Conservation (phyloP, 2,329 filamentous ascomycete species). For the Stagonosporopsis tanaceti region DNA sequence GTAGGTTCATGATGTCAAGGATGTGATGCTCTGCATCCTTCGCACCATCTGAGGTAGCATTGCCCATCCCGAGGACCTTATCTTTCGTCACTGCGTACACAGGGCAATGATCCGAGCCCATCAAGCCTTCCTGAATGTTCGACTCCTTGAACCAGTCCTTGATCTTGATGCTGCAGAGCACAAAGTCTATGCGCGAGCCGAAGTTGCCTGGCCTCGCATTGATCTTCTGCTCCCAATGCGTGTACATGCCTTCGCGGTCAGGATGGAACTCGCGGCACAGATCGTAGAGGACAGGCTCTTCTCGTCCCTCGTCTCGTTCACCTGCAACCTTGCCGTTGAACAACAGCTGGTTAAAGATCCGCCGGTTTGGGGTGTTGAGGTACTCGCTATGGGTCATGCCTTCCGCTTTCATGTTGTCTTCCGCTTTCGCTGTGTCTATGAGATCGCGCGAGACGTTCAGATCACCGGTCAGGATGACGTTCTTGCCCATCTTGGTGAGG, state of each 20-base stretch:
- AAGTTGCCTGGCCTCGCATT: conserved; percentile 97
- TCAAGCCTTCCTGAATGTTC: conserved; percentile 90
- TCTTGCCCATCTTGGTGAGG: conserved; percentile 78
- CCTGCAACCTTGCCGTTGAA: conserved; percentile 74
- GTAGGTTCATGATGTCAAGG: conserved; percentile 79
- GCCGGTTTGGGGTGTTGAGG: conserved; percentile 73
- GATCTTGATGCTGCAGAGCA: conserved; percentile 82
- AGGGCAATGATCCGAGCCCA: conserved; percentile 96
- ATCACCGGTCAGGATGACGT: conserved; percentile 86
- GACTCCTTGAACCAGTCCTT: conserved; percentile 80
- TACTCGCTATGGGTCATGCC: conserved; percentile 75
- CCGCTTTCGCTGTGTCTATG: conserved; percentile 78
- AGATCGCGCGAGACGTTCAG: conserved; percentile 78
- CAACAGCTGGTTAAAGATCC: conserved; percentile 86
- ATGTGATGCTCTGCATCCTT: conserved; percentile 61
- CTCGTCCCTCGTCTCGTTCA: conserved; percentile 71
- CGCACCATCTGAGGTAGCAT: conserved; percentile 1
- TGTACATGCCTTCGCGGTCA: conserved; percentile 87
- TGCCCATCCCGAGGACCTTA: conserved; percentile 56
- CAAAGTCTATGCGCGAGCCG: conserved; percentile 91
- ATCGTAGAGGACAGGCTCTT: conserved; percentile 80
- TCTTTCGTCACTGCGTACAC: conserved; percentile 81
- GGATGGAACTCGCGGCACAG: conserved; percentile 84
- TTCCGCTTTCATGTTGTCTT: conserved; percentile 75
- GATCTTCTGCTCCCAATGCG: conserved; percentile 93